Evolutionary conservation across 345 rosid genomes (phyloP).

Genomic region (Alliaria petiolata): DNA sequence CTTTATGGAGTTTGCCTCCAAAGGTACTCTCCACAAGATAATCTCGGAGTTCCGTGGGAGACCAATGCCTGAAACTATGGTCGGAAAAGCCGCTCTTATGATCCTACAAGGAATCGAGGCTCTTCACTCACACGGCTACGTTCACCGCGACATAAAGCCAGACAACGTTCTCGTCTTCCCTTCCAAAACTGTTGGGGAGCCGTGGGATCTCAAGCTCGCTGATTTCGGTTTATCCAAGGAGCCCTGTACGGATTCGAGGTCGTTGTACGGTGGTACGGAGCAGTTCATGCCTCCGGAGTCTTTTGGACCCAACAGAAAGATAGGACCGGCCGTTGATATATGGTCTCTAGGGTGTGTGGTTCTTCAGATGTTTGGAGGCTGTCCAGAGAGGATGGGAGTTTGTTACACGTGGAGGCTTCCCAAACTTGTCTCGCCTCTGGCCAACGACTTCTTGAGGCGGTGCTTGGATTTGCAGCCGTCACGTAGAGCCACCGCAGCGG

Average conservation of each 20-base stretch:
- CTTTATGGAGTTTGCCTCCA: constrained; percentile 9
- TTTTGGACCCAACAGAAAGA: neutral
- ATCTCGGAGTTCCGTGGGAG: neutral
- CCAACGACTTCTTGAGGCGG: neutral
- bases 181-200: neutral
- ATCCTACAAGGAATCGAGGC: constrained; percentile 9
- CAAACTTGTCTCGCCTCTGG: neutral
- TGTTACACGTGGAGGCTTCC: neutral
- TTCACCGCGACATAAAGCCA: constrained; percentile 11
- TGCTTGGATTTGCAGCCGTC: too few relatives aligned
- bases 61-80: neutral
- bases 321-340: neutral
- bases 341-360: too few relatives aligned
- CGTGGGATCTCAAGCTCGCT: constrained; percentile 10
- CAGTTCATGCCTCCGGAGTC: constrained; percentile 8
- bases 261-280: neutral
- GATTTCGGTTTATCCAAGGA: constrained; percentile 15
- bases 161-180: constrained; percentile 1
- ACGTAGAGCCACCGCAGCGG: too few relatives aligned
- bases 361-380: constrained; percentile 5
- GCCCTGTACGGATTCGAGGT: neutral
- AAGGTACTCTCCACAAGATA: neutral
- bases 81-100: neutral
- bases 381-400: neutral
- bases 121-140: constrained; percentile 12